A percentile compares a stretch with the other conserved stretches of the same genome.
These are phyloP conservation scores for Lactarius sanguifluus DNA, from an alignment of 768 basidiomycete species.

Conservation along the genomic window DNA sequence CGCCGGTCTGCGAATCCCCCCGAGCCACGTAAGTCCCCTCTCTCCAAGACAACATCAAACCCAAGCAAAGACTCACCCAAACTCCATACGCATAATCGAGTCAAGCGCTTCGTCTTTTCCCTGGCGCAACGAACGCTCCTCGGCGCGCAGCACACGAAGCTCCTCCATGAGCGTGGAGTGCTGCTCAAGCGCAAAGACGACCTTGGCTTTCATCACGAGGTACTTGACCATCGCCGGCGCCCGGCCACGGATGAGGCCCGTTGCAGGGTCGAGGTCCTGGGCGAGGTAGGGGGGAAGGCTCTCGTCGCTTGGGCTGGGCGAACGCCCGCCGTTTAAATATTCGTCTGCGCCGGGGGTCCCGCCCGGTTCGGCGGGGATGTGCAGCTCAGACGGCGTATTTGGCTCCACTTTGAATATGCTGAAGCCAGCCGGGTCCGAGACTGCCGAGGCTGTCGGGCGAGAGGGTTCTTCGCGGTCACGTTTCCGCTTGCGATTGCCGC, in stretches of 20 bases:
- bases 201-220: slow-evolving; percentile 73
- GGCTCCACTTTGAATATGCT: slow-evolving; percentile 31
- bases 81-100: slow-evolving; percentile 25
- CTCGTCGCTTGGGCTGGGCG: slow-evolving; percentile 40
- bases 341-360: slow-evolving; percentile 17
- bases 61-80: slow-evolving; percentile 20
- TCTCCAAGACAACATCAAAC: background rate
- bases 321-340: slow-evolving; percentile 27
- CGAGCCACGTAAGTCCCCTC: slow-evolving; percentile 2
- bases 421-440: slow-evolving; percentile 23
- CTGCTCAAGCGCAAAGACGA: slow-evolving; percentile 64
- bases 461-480: slow-evolving; percentile 38
- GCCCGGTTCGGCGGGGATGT: slow-evolving; percentile 16
- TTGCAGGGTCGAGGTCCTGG: slow-evolving; percentile 51
- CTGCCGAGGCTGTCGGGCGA: slow-evolving; percentile 27
- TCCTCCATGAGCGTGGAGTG: slow-evolving; percentile 67
- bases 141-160: slow-evolving; percentile 52
- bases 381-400: slow-evolving; percentile 13
- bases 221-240: slow-evolving; percentile 73
- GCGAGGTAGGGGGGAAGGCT: slow-evolving; percentile 55
- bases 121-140: slow-evolving; percentile 38
- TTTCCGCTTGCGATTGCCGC: slow-evolving; percentile 70
- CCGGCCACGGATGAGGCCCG: slow-evolving; percentile 67
- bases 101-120: slow-evolving; percentile 34
- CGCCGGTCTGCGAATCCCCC: slow-evolving; percentile 10